These are phyloP conservation scores for Dendrobium catenatum DNA, from an alignment of 106 monocot genomes.

Conservation along the genomic window DNA sequence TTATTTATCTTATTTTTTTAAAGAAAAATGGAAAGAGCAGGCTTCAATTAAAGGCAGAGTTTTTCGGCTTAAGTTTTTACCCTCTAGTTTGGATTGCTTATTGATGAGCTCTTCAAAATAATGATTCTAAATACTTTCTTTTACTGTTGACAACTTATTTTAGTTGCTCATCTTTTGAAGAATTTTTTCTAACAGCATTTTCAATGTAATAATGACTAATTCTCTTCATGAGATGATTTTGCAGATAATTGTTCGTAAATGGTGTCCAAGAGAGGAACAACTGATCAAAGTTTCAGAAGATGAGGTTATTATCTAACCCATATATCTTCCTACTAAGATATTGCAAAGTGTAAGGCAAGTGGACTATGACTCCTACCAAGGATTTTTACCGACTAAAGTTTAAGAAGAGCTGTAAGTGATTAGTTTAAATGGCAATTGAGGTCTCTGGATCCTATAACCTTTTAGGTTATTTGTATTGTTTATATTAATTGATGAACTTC, in stretches of 20 bases:
- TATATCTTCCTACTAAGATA: not conserved
- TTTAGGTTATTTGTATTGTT: not conserved
- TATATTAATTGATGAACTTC: not conserved
- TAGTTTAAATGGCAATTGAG: not conserved
- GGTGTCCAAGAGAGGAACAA: conserved; percentile 66
- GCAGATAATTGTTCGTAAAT: conserved; percentile 79
- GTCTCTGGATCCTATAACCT: not conserved
- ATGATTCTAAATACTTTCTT: not conserved
- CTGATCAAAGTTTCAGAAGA: conserved; percentile 74
- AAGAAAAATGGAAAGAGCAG: not conserved
- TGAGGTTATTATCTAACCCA: conserved; percentile 40
- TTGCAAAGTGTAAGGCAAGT: too few relatives aligned
- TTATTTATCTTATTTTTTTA: not conserved
- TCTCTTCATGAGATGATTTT: not conserved
- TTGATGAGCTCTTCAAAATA: not conserved
- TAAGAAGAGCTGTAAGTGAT: not conserved
- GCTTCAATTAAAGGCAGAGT: not conserved
- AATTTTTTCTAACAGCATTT: not conserved
- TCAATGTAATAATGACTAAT: not conserved
- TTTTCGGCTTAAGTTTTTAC: not conserved
- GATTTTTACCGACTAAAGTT: not conserved
- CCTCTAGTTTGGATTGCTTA: not conserved
- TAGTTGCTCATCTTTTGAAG: not conserved
- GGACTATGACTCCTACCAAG: not conserved
- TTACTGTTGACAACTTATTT: not conserved